A percentile compares a stretch with the other conserved stretches of the same genome.
phyloP scores from a whole-genome alignment of 1,139 yeast genomes.

The Pichia sorboxylosa region DNA sequence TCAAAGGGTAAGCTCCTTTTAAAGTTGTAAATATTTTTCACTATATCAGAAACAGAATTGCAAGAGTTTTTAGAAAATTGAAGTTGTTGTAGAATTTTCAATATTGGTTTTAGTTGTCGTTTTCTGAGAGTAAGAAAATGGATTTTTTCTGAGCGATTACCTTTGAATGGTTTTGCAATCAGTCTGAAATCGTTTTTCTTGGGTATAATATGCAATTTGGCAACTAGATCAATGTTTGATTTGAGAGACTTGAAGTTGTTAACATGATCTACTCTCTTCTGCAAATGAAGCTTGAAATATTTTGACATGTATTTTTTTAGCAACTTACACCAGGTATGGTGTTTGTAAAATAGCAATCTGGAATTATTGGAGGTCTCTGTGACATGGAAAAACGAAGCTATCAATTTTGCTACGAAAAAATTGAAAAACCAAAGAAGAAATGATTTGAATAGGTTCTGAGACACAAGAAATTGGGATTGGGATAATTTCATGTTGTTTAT shows the following conservation, averaged over 20 bases:
- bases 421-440: constrained; percentile 53
- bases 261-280: constrained; percentile 6
- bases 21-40: constrained; percentile 23
- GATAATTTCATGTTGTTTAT: constrained; percentile 21
- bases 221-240: constrained; percentile 18
- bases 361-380: constrained; percentile 40
- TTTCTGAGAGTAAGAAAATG: constrained; percentile 23
- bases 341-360: constrained; percentile 42
- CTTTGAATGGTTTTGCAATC: constrained; percentile 42
- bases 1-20: constrained; percentile 18
- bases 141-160: constrained; percentile 19
- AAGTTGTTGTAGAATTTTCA: constrained; percentile 14
- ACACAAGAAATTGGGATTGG: constrained; percentile 27
- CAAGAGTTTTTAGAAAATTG: constrained; percentile 11
- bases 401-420: constrained; percentile 34
- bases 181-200: constrained; percentile 45
- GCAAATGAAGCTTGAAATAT: constrained; percentile 29
- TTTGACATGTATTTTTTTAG: constrained; percentile 30
- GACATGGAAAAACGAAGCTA: constrained; percentile 54
- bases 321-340: constrained; percentile 43
- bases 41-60: constrained; percentile 27
- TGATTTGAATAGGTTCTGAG: constrained; percentile 26
- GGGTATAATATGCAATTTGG: constrained; percentile 35
- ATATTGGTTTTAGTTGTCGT: constrained; percentile 28
- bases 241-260: constrained; percentile 18